Evolutionary conservation across 371 early-diverging fungal genomes (phyloP), one percentile per base, ranked within the genome.

Genomic region (Mucor indicus): DNA sequence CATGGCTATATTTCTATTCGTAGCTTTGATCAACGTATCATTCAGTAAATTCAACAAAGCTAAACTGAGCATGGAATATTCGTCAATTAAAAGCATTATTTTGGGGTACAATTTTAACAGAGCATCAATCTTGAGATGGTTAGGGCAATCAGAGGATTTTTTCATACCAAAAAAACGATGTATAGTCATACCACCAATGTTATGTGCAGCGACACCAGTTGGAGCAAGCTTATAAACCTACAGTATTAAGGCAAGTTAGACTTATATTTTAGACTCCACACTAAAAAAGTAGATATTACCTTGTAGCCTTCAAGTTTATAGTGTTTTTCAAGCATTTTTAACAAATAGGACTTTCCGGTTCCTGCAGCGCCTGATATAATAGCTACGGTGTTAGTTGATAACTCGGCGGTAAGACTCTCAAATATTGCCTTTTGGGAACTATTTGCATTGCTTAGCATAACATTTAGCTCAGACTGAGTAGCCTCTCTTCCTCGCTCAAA

Each of bases 291-390:
- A n/a, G n/a, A n/a, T n/a, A n/a, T 20, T 44, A 44, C 44, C 22
- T 33, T 44, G 29, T 32, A 33, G 1, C 33, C 33, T 37, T 46
- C 24, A 2, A 37, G 6, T 27, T 27, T 22, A 32, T 46, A 46
- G 19, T 41, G 31, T 20, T 42, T 19, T 33, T 49, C 49, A 2
- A 47, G n/a, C 41, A 40, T 49, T 39, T 35, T 12, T 10, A 49
- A 17, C 0, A 40, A 2, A 16, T 40, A 40, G 2, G 49, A 40
- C 21, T 41, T 41, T 3, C 41, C 41, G n/a, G 38, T 47, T 3
- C 27, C 38, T 9, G 47, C 38, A 24, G 38, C 38, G 9, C 38
- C 47, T 15, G 39, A 41, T 0, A 49, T 23, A 40, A 24, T 23
- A 10, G 23, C 23, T 3, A 12, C 20, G 0, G 49, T 32, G 11